Evolutionary conservation across 2,329 filamentous ascomycete species (phyloP).

Genomic region (Penicillium verrucosum): DNA sequence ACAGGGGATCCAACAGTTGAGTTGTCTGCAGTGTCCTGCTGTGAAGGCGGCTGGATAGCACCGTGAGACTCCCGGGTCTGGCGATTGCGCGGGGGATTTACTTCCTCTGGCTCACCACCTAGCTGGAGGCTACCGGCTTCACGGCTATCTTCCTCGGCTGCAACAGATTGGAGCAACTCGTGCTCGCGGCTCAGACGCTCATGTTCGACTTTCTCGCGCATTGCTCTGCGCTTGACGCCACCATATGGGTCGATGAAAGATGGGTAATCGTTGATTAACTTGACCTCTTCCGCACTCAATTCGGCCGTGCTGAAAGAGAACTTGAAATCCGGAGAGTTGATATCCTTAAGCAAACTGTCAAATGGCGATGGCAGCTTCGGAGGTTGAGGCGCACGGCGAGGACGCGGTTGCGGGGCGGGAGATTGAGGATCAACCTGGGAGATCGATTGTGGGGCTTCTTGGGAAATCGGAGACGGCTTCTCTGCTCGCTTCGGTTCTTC

Average conservation of each 20-base stretch:
- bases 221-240: conserved; percentile 73
- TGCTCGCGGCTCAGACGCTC: conserved; percentile 55
- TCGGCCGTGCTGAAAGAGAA: conserved; percentile 52
- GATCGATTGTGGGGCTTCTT: conserved; percentile 28
- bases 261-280: conserved; percentile 59
- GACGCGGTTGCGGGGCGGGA: conserved; percentile 19
- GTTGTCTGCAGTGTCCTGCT: conserved; percentile 54
- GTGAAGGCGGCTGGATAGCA: conserved; percentile 73
- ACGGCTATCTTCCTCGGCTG: conserved; percentile 66
- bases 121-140: conserved; percentile 85
- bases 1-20: conserved; percentile 43
- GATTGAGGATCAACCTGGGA: conserved; percentile 23
- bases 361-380: conserved; percentile 28
- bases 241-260: conserved; percentile 80
- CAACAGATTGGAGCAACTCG: conserved; percentile 49
- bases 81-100: conserved; percentile 49
- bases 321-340: conserved; percentile 51
- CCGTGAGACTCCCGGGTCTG: conserved; percentile 59
- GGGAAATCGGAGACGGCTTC: conserved; percentile 26
- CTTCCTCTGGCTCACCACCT: conserved; percentile 88
- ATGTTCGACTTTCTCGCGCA: conserved; percentile 69
- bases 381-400: conserved; percentile 17
- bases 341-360: conserved; percentile 45
- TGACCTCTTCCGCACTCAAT: conserved; percentile 48
- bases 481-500: conserved; percentile 38